Percentiles rank a stretch among this genome's conserved stretches.
These are phyloP conservation scores for Coccomyxa subellipsoidea DNA, from an alignment of 163 green algal species.

Conservation along the genomic window DNA sequence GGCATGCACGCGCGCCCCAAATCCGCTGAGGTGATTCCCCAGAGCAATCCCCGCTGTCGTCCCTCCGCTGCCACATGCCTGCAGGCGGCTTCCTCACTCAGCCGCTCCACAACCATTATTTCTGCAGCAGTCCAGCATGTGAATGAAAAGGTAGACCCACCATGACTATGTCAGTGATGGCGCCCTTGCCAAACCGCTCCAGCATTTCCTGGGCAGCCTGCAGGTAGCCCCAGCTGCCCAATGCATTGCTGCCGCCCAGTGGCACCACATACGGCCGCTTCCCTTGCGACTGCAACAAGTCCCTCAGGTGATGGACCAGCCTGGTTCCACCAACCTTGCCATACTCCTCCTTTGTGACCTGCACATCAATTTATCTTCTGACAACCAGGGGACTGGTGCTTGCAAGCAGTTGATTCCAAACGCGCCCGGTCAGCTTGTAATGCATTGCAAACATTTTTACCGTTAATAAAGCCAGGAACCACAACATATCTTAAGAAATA, in stretches of 20 bases:
- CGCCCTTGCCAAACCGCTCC: constrained; percentile 43
- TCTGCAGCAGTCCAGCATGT: background rate
- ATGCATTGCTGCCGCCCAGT: constrained; percentile 79
- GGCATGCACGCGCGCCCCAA: constrained; percentile 40
- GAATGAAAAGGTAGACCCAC: constrained; percentile 23
- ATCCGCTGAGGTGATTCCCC: constrained; percentile 54
- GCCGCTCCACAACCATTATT: too few relatives aligned
- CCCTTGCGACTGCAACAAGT: constrained; percentile 60
- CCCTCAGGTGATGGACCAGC: constrained; percentile 54
- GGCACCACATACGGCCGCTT: constrained; percentile 81
- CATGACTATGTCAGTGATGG: constrained; percentile 83
- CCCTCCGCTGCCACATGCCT: constrained; percentile 86
- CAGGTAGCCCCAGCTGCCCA: constrained; percentile 88
- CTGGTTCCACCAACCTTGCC: constrained; percentile 43
- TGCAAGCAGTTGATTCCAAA: too few relatives aligned
- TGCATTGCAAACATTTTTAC: too few relatives aligned
- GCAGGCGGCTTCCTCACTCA: too few relatives aligned
- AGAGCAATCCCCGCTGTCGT: constrained; percentile 83
- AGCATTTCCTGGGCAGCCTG: constrained; percentile 77
- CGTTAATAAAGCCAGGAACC: too few relatives aligned
- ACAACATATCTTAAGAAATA: too few relatives aligned
- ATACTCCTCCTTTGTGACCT: constrained; percentile 94
- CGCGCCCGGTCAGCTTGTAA: too few relatives aligned
- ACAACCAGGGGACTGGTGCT: background rate
- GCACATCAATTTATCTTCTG: background rate